These are phyloP conservation scores for Diutina mesorugosa DNA, from an alignment of 1,139 yeast genomes.

Conservation along the genomic window DNA sequence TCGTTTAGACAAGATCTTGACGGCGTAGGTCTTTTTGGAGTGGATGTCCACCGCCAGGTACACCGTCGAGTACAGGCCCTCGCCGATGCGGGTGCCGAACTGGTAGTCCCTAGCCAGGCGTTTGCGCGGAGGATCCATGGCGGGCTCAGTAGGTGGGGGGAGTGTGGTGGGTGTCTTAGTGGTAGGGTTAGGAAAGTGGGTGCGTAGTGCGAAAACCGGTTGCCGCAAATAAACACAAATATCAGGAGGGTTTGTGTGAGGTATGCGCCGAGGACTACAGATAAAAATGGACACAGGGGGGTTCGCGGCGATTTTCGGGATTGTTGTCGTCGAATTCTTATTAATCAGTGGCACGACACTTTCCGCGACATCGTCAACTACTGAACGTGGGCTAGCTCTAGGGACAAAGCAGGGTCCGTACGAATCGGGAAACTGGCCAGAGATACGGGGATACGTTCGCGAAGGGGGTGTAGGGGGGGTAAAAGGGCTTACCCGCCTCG, in stretches of 20 bases:
- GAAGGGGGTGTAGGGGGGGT: too few relatives aligned
- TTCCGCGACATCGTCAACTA: too few relatives aligned
- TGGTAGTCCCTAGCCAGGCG: slow-evolving; percentile 47
- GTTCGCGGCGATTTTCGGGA: too few relatives aligned
- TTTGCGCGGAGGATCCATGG: slow-evolving; percentile 1
- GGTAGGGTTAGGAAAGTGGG: background rate
- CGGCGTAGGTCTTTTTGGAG: slow-evolving; percentile 50
- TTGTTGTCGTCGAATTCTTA: too few relatives aligned
- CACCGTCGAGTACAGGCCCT: slow-evolving; percentile 75
- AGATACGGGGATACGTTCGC: too few relatives aligned
- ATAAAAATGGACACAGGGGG: background rate
- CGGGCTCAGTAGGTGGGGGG: background rate
- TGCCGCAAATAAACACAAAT: background rate
- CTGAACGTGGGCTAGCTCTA: too few relatives aligned
- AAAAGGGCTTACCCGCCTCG: too few relatives aligned
- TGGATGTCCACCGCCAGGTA: slow-evolving; percentile 51
- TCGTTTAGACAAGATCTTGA: slow-evolving; percentile 59
- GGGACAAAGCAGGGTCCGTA: too few relatives aligned
- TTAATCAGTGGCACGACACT: too few relatives aligned
- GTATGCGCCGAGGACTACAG: background rate
- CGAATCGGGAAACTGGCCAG: too few relatives aligned
- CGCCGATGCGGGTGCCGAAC: slow-evolving; percentile 63
- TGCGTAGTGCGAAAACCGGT: background rate
- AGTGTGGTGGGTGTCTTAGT: background rate
- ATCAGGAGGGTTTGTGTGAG: background rate